Conservation (phyloP, 2,329 filamentous ascomycete species). For the Talaromyces sp. region DNA sequence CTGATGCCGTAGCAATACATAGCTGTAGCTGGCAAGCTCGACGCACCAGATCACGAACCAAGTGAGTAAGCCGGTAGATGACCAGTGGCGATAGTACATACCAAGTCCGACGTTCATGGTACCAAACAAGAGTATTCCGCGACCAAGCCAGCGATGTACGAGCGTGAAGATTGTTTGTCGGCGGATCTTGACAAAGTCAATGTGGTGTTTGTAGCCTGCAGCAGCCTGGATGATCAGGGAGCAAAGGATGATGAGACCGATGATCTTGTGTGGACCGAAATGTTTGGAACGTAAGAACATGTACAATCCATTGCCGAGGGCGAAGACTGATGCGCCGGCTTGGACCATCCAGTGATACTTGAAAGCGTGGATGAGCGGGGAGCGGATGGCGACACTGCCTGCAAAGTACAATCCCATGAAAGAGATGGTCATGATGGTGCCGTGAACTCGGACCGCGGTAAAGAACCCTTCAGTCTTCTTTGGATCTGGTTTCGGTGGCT, state of each 20-base stretch:
- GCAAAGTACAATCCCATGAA: constrained; percentile 19
- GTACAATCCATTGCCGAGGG: constrained; percentile 17
- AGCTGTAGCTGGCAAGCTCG: constrained; percentile 15
- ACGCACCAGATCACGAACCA: constrained; percentile 17
- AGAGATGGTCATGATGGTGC: constrained; percentile 18
- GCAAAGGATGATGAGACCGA: constrained; percentile 14
- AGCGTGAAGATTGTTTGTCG: constrained; percentile 16
- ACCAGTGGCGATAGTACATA: constrained; percentile 18
- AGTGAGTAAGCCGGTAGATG: constrained; percentile 7
- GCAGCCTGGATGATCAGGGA: constrained; percentile 16
- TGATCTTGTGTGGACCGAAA: constrained; percentile 17
- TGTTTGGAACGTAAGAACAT: constrained; percentile 17
- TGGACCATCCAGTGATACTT: constrained; percentile 20
- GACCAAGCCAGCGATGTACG: constrained; percentile 18
- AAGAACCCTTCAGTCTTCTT: constrained; percentile 2
- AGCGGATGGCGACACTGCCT: constrained; percentile 16
- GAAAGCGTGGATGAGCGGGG: constrained; percentile 15
- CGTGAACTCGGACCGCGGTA: constrained; percentile 17
- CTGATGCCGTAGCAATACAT: constrained; percentile 12
- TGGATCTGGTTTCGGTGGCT: not conserved
- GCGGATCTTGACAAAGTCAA: constrained; percentile 18
- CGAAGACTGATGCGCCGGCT: constrained; percentile 16
- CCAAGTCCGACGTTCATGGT: constrained; percentile 18
- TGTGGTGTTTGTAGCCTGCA: constrained; percentile 19
- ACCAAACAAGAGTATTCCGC: constrained; percentile 15